Conservation (phyloP, 805 yeast species). For the Saccharomycopsis fibuligera region DNA sequence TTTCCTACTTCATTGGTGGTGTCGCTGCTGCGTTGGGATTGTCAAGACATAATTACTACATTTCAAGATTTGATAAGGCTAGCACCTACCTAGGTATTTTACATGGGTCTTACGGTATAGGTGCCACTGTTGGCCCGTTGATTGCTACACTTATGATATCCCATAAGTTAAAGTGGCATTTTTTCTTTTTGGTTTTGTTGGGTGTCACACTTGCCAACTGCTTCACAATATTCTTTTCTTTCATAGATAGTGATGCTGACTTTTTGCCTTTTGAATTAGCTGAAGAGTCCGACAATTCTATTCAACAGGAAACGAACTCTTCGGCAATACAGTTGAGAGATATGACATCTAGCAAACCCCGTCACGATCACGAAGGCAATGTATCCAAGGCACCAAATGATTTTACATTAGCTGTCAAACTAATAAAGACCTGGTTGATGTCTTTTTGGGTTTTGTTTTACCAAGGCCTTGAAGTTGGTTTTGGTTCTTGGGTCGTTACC, state of each 20-base stretch:
- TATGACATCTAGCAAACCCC: too few species aligned
- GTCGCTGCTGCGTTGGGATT: conserved; percentile 44
- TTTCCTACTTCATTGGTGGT: conserved; percentile 53
- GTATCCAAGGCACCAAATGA: conserved; percentile 6
- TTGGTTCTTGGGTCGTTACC: conserved; percentile 64
- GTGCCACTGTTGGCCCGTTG: conserved; percentile 58
- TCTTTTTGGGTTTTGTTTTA: conserved; percentile 49
- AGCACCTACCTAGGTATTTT: conserved; percentile 45
- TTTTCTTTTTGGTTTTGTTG: conserved; percentile 46
- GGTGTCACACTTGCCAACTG: conserved; percentile 34
- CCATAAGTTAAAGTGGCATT: conserved; percentile 45
- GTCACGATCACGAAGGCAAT: too few species aligned
- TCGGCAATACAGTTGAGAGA: background rate
- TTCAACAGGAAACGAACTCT: too few species aligned
- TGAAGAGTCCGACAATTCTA: too few species aligned
- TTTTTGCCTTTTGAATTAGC: conserved; percentile 27
- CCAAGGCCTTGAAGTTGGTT: conserved; percentile 57
- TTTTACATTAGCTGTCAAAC: conserved; percentile 32
- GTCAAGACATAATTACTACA: conserved; percentile 47
- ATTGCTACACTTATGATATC: conserved; percentile 49
- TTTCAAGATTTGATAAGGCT: conserved; percentile 42
- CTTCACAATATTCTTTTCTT: conserved; percentile 36
- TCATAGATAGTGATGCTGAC: conserved; percentile 41
- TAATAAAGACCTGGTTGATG: conserved; percentile 42
- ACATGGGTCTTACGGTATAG: conserved; percentile 60